Evolutionary conservation across 768 basidiomycete genomes (phyloP).

Genomic region (Tylopilus cervinicoccineus): DNA sequence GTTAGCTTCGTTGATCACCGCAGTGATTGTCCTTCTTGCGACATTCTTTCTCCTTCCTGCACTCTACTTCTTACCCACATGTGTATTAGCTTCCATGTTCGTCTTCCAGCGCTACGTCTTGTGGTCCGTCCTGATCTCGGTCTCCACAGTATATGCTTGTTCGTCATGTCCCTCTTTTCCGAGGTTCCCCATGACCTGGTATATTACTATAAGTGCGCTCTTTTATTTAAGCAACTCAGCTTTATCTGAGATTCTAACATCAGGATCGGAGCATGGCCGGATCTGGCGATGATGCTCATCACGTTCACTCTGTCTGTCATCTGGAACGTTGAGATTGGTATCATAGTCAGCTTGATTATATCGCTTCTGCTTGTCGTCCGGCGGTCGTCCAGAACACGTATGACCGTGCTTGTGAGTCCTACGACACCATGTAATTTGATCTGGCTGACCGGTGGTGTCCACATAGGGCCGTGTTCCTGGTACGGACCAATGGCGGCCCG

Average conservation of each 20-base stretch:
- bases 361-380: conserved; percentile 88
- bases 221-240: background rate
- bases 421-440: background rate
- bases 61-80: conserved; percentile 86
- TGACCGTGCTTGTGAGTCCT: conserved; percentile 75
- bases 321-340: conserved; percentile 90
- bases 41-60: conserved; percentile 88
- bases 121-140: conserved; percentile 6
- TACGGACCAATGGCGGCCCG: conserved; percentile 85
- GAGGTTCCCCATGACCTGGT: conserved; percentile 85
- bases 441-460: background rate
- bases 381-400: conserved; percentile 81
- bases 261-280: conserved; percentile 88
- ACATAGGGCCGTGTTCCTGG: conserved; percentile 80
- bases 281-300: conserved; percentile 79
- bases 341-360: conserved; percentile 83
- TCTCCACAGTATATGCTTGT: conserved; percentile 64
- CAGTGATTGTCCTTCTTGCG: conserved; percentile 68
- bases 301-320: conserved; percentile 87
- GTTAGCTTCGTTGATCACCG: conserved; percentile 80
- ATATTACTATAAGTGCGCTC: conserved; percentile 75
- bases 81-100: conserved; percentile 84
- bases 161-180: conserved; percentile 77
- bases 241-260: background rate
- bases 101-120: conserved; percentile 26